Base-by-base conservation (phyloP, 805 yeast genomes). In the Hanseniaspora clermontiae region DNA sequence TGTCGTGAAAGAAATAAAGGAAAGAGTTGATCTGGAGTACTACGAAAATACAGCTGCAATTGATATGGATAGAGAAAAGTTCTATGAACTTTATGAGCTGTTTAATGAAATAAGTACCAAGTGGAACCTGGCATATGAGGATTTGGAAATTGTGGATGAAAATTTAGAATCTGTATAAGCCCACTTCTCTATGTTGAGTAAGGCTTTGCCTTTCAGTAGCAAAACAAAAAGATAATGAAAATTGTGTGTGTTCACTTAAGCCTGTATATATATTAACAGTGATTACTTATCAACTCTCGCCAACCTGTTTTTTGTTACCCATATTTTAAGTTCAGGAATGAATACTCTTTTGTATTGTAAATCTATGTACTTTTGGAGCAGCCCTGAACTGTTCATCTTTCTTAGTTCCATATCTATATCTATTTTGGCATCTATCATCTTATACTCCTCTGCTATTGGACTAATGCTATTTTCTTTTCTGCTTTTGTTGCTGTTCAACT, bases 251-350 rank as follows among this genome's bases (percentile, higher is more conserved):
- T 5, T 24, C 27, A 24, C 27, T 24, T 5, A 24, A 24, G 27
- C 27, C 27, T 43, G 34, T 43, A 43, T 14, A 43, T 43, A 43
- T 43, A 43, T 43, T 9, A 40, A 40, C 29, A 4, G 27, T 24
- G 27, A 24, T 24, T 24, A 29, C 27, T 27, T 10, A 11, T 15
- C 15, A 11, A 40, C n/a, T 36, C 34, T 43, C 2, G 17, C 8
- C 17, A 34, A 51, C 32, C 46, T 43, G 37, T 51, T 42, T n/a
- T 39, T 42, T 12, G 55, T 42, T 9, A 51, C 46, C 55, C 55
- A 51, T 15, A 51, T 10, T 34, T 34, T 20, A 7, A 43, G 9
- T n/a, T 51, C 55, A 43, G 48, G 40, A 14, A 51, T 34, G 17
- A 42, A 51, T 2, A 51, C 34, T 51, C 55, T 42, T 43, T 36